Base-by-base conservation (phyloP, 2,329 filamentous ascomycete species). In the Hypoxylon sp. region DNA sequence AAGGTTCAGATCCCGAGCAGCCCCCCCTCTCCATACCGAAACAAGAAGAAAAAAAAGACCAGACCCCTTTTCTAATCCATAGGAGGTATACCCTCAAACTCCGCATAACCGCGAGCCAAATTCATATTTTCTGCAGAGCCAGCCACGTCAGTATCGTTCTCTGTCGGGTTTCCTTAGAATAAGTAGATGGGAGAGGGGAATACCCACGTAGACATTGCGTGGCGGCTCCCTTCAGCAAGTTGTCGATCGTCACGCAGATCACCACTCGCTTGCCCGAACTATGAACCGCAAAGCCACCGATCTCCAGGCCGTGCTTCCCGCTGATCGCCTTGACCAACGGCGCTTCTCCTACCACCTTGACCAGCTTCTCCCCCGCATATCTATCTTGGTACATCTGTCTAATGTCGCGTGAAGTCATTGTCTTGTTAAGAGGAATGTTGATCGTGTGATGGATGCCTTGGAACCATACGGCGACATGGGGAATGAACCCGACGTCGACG, bases 391-490 rank as follows among this genome's bases (percentile, higher is more conserved):
- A 99, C 56, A 98, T 81, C 71, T 97, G 91, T 61, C 95, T 87
- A 67, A 99, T 92, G 73, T 98, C 93, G 48, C 95, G 89, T 37
- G 91, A 93, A 2, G 87, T 91, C 90, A 98, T 96, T 60, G 86
- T 83, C 76, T 94, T 84, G 71, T 89, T 89, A 7, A 99, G 82
- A 10, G 94, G 94, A 46, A 98, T 91, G 71, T 87, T 92, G 75
- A 98, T 93, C 33, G 92, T 94, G 76, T 93, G 90, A 72, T 91
- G 88, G 67, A 98, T 98, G 63, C 94, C 94, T 72, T 96, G 89
- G 84, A 98, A 98, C 94, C 92, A 98, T 11, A 89, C 87, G n/a
- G 92, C 91, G 20, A 97, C 93, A 74, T 98, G 95, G 5, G 95
- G 95, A 55, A 95, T 89, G 73, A 99, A 99, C 4, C 88, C 90